Evolutionary conservation across 768 basidiomycete species (phyloP).

Genomic region (Tephrocybe sp.): DNA sequence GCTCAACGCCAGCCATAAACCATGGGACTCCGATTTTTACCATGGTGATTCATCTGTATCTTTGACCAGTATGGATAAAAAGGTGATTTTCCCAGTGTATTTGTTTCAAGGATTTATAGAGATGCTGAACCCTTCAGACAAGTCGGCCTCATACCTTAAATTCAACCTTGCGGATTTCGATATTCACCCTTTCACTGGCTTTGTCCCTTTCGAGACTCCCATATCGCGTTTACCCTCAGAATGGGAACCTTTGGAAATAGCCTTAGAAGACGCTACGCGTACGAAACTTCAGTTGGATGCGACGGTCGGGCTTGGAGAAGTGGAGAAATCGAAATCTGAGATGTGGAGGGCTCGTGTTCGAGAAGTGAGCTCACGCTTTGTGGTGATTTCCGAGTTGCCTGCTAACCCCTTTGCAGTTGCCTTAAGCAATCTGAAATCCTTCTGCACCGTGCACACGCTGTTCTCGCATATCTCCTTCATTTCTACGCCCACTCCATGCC

Average conservation of each 20-base stretch:
- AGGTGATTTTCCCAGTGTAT: too few relatives aligned
- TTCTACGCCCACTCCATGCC: constrained; percentile 71
- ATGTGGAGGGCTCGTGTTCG: constrained; percentile 42
- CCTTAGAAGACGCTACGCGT: not conserved
- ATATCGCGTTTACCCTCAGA: not conserved
- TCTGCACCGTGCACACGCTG: constrained; percentile 68
- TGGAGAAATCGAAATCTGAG: constrained; percentile 36
- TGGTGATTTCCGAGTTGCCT: not conserved
- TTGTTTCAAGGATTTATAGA: too few relatives aligned
- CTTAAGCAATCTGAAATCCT: constrained; percentile 49
- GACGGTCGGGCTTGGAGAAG: constrained; percentile 34
- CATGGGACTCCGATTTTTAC: too few relatives aligned
- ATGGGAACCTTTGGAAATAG: not conserved
- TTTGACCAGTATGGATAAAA: too few relatives aligned
- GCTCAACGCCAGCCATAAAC: too few relatives aligned
- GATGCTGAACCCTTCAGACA: too few relatives aligned
- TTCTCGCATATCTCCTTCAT: constrained; percentile 71
- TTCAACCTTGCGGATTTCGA: not conserved
- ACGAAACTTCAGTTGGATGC: constrained; percentile 41
- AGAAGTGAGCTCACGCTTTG: constrained; percentile 27
- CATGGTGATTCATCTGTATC: too few relatives aligned
- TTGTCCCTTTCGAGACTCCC: not conserved
- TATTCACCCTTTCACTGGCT: not conserved
- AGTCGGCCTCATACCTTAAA: not conserved
- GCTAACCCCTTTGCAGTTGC: constrained; percentile 36